These are phyloP conservation scores for Irpex lacteus DNA, from an alignment of 1,284 basidiomycete species.

Conservation along the genomic window DNA sequence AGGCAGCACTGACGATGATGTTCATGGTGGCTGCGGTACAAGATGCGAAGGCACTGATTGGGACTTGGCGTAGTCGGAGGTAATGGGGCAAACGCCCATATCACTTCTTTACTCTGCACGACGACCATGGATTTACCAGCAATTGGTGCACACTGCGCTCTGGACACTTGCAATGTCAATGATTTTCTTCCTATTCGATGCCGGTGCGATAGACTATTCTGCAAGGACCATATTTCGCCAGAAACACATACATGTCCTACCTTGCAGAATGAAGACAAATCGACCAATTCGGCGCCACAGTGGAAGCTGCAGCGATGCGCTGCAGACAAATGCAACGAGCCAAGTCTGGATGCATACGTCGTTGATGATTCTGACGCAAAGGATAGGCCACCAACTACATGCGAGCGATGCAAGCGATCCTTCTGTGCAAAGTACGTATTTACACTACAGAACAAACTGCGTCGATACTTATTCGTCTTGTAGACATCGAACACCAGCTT, in stretches of 20 bases:
- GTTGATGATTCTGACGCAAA: slow-evolving; percentile 25
- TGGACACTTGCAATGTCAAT: slow-evolving; percentile 47
- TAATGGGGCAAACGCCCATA: background rate
- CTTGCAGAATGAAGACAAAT: slow-evolving; percentile 9
- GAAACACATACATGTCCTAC: slow-evolving; percentile 55
- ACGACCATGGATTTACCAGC: slow-evolving; percentile 33
- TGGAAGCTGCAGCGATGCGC: slow-evolving; percentile 48
- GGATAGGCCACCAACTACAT: slow-evolving; percentile 38
- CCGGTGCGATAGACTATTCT: slow-evolving; percentile 49
- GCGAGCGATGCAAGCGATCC: slow-evolving; percentile 49
- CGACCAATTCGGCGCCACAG: background rate
- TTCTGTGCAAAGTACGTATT: slow-evolving; percentile 61
- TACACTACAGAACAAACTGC: too few species aligned
- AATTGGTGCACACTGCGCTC: slow-evolving; percentile 56
- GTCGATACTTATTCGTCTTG: too few species aligned
- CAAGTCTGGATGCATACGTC: slow-evolving; percentile 42
- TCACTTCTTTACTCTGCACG: slow-evolving; percentile 4
- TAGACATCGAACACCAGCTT: slow-evolving; percentile 60
- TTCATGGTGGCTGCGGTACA: slow-evolving; percentile 49
- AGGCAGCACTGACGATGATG: slow-evolving; percentile 53
- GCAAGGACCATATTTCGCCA: slow-evolving; percentile 53
- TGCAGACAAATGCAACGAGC: slow-evolving; percentile 48
- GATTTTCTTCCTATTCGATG: slow-evolving; percentile 70
- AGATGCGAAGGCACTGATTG: slow-evolving; percentile 5
- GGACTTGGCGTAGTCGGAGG: background rate